Evolutionary conservation across 2,329 filamentous ascomycete genomes (phyloP), one percentile per base, ranked within the genome.

Genomic region (Botrytis medusae): DNA sequence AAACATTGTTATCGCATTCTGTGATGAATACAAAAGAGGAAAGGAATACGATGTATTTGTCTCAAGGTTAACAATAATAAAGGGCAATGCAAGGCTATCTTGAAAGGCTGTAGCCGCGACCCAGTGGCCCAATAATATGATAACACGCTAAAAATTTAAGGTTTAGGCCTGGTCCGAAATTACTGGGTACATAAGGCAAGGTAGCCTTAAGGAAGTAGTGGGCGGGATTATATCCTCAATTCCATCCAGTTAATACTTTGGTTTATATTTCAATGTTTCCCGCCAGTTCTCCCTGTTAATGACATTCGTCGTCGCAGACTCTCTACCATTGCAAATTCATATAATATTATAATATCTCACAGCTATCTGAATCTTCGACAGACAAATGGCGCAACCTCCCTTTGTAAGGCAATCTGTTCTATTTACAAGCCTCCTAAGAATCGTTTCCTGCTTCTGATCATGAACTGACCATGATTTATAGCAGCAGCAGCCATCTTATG

Each of bases 1-100:
- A 86, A 99, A 98, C 96, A 99, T 99, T 79, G 77, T 84, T 81
- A 73, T 73, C 44, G 51, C 71, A 73, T 73, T 34, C 62, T 73
- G 71, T 60, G 60, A 37, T 32, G 44, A 32, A 20, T 54, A 22
- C 29, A 29, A 10, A 37, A 54, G 22, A 14, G 40, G 14, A 22
- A 22, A 6, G 32, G 46, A 34, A 16, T 37, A n/a, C 25, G 48
- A 44, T 59, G 54, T 59, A 46, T 34, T 60, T 32, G 57, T 12
- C 57, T 60, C 32, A n/a, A 40, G 2, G 59, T 61, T 68, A 20
- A 60, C n/a, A 25, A n/a, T 59, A 42, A 42, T 51, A 65, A 68
- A 40, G n/a, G 57, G n/a, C n/a, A 57, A 40, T 32, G 54, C 65
- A 32, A 69, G 65, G 65, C 60, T 65, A 65, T 42, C 32, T 29